These are phyloP conservation scores for Aspergillus ustus DNA, from an alignment of 2,329 filamentous ascomycete species.

Conservation along the genomic window DNA sequence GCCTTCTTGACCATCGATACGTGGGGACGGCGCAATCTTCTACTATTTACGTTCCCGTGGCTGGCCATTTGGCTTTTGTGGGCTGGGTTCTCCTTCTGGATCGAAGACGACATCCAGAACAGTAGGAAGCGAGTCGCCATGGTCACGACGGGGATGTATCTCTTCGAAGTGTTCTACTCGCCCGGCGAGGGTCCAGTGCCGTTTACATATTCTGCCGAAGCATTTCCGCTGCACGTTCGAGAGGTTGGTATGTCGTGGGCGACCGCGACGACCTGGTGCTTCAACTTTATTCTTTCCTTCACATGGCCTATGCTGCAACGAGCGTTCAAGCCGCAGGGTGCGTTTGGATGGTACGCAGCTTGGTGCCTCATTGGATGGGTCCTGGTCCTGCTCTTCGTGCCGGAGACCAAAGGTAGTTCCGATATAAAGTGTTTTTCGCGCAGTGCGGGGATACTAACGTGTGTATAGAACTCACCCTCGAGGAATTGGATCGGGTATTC, in stretches of 20 bases:
- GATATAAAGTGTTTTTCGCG: no score
- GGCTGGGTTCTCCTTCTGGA: constrained; percentile 58
- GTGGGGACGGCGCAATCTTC: constrained; percentile 66
- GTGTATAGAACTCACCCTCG: constrained; percentile 45
- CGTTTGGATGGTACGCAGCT: constrained; percentile 56
- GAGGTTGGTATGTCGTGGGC: constrained; percentile 66
- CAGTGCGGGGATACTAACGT: constrained; percentile 21
- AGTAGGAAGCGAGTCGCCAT: constrained; percentile 45
- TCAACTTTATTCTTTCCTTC: constrained; percentile 59
- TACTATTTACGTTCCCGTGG: constrained; percentile 66
- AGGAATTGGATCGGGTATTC: constrained; percentile 59
- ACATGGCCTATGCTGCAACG: constrained; percentile 57
- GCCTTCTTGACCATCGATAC: constrained; percentile 70
- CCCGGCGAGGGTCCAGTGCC: constrained; percentile 68
- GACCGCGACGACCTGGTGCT: constrained; percentile 66
- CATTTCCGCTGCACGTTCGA: constrained; percentile 67
- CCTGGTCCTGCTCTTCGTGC: constrained; percentile 36
- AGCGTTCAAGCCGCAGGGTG: constrained; percentile 56
- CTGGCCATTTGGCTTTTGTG: constrained; percentile 54
- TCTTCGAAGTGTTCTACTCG: constrained; percentile 52
- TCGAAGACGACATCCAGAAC: constrained; percentile 37
- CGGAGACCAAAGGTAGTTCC: constrained; percentile 40
- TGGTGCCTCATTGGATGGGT: constrained; percentile 52
- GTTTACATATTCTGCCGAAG: constrained; percentile 70
- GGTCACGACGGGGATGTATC: constrained; percentile 50